Evolutionary conservation across 306 rosid genomes (phyloP).

Genomic region (Ochetophila trinervis): DNA sequence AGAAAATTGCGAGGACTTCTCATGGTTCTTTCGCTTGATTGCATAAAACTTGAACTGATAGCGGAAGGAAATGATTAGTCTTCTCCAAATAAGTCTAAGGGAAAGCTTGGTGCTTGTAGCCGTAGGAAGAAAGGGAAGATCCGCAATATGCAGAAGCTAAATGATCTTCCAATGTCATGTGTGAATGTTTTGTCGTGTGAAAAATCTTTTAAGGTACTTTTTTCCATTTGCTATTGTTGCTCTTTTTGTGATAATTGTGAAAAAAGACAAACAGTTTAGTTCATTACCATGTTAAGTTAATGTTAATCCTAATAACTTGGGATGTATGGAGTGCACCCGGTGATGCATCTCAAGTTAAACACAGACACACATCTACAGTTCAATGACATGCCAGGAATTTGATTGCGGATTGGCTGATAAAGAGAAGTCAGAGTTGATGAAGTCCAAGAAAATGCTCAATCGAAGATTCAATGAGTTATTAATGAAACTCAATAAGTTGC

Average conservation of each 20-base stretch:
- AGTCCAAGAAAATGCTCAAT: constrained; percentile 36
- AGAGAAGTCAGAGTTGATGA: constrained; percentile 38
- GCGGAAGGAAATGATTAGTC: constrained; percentile 51
- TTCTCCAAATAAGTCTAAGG: constrained; percentile 59
- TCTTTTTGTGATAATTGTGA: too few species aligned
- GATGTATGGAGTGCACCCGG: too few species aligned
- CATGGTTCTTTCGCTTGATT: constrained; percentile 86
- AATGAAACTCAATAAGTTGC: constrained; percentile 40
- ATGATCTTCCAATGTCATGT: constrained; percentile 37
- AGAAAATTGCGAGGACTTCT: constrained; percentile 81
- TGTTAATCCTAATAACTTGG: too few species aligned
- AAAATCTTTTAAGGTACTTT: constrained; percentile 49
- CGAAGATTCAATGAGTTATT: constrained; percentile 57
- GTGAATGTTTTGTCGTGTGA: constrained; percentile 32
- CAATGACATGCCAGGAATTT: constrained; percentile 50
- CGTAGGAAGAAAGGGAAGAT: constrained; percentile 73
- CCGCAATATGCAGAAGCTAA: constrained; percentile 52
- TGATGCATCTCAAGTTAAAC: too few species aligned
- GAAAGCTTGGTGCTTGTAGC: constrained; percentile 51
- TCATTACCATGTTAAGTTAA: constrained; percentile 9
- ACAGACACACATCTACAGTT: not conserved
- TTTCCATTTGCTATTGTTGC: not conserved
- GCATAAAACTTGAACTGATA: constrained; percentile 79
- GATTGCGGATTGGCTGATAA: constrained; percentile 36
- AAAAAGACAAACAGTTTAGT: constrained; percentile 3